Percentiles rank a stretch among this genome's conserved stretches.
Evolutionary conservation across 305 asterid genomes (phyloP).

Genomic region (Plantago rigida): DNA sequence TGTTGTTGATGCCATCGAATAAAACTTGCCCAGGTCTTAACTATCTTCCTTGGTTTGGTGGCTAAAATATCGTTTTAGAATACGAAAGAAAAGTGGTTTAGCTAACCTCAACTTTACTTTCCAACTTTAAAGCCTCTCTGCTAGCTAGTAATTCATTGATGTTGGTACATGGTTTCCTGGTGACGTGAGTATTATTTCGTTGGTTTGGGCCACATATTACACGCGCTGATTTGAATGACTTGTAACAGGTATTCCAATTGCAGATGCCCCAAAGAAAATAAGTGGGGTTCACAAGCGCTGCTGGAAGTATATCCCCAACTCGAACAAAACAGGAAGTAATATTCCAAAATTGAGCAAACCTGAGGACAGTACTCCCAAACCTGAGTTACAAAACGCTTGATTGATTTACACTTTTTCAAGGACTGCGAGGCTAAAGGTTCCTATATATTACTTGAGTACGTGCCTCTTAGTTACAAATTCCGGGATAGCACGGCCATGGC

Average conservation of each 20-base stretch:
- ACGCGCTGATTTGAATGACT: not conserved
- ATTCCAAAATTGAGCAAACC: slow-evolving; percentile 4
- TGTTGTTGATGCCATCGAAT: too few relatives aligned
- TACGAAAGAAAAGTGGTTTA: too few relatives aligned
- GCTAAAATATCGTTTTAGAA: too few relatives aligned
- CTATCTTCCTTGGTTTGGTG: too few relatives aligned
- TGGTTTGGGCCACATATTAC: not conserved
- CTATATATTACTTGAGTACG: not conserved
- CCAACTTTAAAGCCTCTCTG: too few relatives aligned
- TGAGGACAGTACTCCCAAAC: slow-evolving; percentile 5
- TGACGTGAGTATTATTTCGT: not conserved
- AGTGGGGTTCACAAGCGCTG: slow-evolving; percentile 47
- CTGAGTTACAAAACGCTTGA: slow-evolving; percentile 11
- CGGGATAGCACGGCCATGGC: not conserved
- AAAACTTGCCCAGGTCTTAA: too few relatives aligned
- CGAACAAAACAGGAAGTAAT: slow-evolving; percentile 22
- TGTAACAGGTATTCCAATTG: slow-evolving; percentile 40
- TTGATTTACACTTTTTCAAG: not conserved
- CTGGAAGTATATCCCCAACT: slow-evolving; percentile 36
- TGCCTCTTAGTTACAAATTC: not conserved
- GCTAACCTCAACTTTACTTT: too few relatives aligned
- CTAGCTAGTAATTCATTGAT: too few relatives aligned
- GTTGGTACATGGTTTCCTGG: too few relatives aligned
- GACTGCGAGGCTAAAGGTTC: not conserved
- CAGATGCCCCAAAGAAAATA: slow-evolving; percentile 50